Percentiles rank a stretch among this genome's conserved stretches.
Conservation (phyloP, 331 rosid genomes). For the Quercus tomentella region DNA sequence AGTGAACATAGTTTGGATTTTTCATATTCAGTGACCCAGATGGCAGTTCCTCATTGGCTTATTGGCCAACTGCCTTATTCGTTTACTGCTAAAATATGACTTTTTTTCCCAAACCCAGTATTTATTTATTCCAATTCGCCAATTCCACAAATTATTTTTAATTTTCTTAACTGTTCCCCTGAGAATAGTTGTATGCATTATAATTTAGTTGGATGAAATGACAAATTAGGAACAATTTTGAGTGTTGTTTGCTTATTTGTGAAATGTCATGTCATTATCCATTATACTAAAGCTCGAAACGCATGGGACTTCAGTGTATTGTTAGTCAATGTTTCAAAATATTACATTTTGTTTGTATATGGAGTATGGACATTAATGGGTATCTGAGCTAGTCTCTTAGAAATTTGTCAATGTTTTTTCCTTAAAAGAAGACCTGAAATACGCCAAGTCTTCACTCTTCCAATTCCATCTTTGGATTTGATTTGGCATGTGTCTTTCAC, state of each 20-base stretch:
- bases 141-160: background rate
- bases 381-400: no score
- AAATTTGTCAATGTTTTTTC: no score
- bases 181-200: background rate
- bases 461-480: background rate
- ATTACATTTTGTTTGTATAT: no score
- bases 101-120: no score
- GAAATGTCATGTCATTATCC: background rate
- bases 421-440: background rate
- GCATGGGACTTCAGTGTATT: background rate
- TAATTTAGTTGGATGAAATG: background rate
- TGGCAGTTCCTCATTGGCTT: background rate
- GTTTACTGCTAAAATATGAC: background rate
- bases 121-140: background rate
- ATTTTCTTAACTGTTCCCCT: background rate
- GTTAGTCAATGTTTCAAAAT: background rate
- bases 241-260: no score
- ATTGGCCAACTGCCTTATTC: background rate
- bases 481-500: background rate
- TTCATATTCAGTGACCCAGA: background rate
- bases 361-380: no score
- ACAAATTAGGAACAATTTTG: no score
- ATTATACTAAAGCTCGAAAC: background rate
- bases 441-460: background rate
- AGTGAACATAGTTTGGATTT: background rate